Evolutionary conservation across 306 rosid species (phyloP).

Genomic region (Castanea mollissima): DNA sequence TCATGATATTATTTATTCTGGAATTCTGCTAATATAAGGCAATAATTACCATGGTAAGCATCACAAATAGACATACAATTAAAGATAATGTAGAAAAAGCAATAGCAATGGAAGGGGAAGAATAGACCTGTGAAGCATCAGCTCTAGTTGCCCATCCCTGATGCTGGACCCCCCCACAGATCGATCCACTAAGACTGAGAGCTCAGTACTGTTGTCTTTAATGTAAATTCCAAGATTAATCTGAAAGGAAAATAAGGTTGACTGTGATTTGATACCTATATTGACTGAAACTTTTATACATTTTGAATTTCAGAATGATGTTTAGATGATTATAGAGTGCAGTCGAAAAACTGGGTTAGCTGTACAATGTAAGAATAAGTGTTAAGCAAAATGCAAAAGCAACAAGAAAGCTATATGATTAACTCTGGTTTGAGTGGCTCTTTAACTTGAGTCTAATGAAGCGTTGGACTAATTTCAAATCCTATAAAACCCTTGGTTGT

Average conservation of each 20-base stretch:
- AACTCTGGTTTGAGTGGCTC: not conserved
- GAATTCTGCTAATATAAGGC: too few species aligned
- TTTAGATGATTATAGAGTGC: not conserved
- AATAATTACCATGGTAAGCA: too few species aligned
- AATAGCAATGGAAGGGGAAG: not conserved
- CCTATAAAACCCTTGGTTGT: too few species aligned
- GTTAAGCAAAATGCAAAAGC: not conserved
- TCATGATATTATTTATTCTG: too few species aligned
- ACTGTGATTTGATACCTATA: not conserved
- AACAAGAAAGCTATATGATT: not conserved
- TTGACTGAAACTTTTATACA: not conserved
- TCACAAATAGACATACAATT: not conserved
- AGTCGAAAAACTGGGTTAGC: not conserved
- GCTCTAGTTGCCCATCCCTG: slow-evolving; percentile 67
- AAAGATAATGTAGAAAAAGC: not conserved
- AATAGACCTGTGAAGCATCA: slow-evolving; percentile 78
- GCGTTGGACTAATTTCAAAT: not conserved
- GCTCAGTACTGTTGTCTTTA: slow-evolving; percentile 54
- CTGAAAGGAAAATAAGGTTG: slow-evolving; percentile 35
- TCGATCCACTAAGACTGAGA: slow-evolving; percentile 73
- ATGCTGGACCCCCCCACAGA: slow-evolving; percentile 82
- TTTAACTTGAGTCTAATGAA: not conserved
- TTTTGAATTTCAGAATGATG: not conserved
- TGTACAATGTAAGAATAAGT: not conserved
- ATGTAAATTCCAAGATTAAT: slow-evolving; percentile 64